These are phyloP conservation scores for Pneumocystis murina DNA, from an alignment of 1,139 yeast species.

Conservation along the genomic window DNA sequence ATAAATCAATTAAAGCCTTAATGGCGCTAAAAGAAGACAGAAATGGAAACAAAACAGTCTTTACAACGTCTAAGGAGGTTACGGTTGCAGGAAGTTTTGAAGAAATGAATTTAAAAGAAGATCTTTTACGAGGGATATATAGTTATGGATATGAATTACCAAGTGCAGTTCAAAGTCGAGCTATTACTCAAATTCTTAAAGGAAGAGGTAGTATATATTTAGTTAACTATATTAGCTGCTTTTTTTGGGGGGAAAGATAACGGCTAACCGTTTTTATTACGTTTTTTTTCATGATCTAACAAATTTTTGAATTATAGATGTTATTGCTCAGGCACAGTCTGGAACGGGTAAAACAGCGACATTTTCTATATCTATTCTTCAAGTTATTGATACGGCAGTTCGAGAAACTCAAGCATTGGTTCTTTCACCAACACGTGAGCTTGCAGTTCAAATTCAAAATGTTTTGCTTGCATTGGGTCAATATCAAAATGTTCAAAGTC, in stretches of 20 bases:
- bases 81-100: constrained; percentile 27
- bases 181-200: constrained; percentile 88
- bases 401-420: constrained; percentile 71
- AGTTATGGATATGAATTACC: constrained; percentile 98
- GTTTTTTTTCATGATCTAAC: background rate
- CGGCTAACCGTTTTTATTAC: background rate
- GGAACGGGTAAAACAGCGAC: constrained; percentile 99
- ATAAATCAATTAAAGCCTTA: no score
- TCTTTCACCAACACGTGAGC: constrained; percentile 97
- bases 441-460: constrained; percentile 94
- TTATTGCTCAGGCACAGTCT: constrained; percentile 97
- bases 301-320: constrained; percentile 35
- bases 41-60: constrained; percentile 82
- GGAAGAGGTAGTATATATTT: constrained; percentile 35
- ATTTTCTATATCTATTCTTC: constrained; percentile 91
- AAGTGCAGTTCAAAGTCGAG: constrained; percentile 96
- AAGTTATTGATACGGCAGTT: constrained; percentile 38
- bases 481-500: constrained; percentile 86
- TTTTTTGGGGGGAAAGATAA: background rate
- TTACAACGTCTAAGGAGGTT: constrained; percentile 44
- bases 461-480: constrained; percentile 88
- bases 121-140: constrained; percentile 48
- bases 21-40: constrained; percentile 33
- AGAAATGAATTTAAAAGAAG: constrained; percentile 20
- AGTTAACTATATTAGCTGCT: background rate